These are phyloP conservation scores for Candolleomyces aberdarensis DNA, from an alignment of 768 basidiomycete genomes.

Conservation along the genomic window DNA sequence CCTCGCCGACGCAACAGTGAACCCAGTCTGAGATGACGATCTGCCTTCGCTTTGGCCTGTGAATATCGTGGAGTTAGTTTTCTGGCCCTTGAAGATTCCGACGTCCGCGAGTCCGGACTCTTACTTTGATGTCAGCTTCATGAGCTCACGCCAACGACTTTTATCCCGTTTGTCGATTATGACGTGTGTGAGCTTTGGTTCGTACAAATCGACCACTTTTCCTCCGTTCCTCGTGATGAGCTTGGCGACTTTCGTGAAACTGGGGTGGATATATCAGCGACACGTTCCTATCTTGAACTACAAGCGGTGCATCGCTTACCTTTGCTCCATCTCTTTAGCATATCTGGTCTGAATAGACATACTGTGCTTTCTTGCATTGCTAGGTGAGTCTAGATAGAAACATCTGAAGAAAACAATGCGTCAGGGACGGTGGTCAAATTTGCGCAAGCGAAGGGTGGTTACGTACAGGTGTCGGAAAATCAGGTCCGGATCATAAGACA, in stretches of 20 bases:
- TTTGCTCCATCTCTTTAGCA: slow-evolving; percentile 48
- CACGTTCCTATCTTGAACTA: neutral
- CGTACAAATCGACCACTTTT: slow-evolving; percentile 58
- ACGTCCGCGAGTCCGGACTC: slow-evolving; percentile 12
- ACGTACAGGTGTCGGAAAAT: slow-evolving; percentile 85
- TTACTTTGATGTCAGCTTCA: slow-evolving; percentile 69
- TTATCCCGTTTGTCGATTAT: slow-evolving; percentile 81
- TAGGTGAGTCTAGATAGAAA: slow-evolving; percentile 85
- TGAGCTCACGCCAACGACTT: slow-evolving; percentile 66
- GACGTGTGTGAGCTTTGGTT: slow-evolving; percentile 84
- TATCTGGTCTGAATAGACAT: slow-evolving; percentile 56
- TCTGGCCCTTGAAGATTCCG: too few species aligned
- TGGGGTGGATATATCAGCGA: slow-evolving; percentile 25
- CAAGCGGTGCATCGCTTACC: slow-evolving; percentile 34
- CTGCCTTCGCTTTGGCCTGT: too few species aligned
- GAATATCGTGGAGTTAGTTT: too few species aligned
- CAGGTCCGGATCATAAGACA: slow-evolving; percentile 73
- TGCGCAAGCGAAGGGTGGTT: too few species aligned
- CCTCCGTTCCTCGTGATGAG: slow-evolving; percentile 73
- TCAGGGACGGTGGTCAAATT: slow-evolving; percentile 1
- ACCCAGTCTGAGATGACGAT: too few species aligned
- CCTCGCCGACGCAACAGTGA: too few species aligned
- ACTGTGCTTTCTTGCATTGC: slow-evolving; percentile 64
- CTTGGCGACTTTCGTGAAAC: slow-evolving; percentile 51
- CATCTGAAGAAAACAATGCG: slow-evolving; percentile 40